These are phyloP conservation scores for Populus hybrid DNA, from an alignment of 441 rosid species.

Conservation along the genomic window DNA sequence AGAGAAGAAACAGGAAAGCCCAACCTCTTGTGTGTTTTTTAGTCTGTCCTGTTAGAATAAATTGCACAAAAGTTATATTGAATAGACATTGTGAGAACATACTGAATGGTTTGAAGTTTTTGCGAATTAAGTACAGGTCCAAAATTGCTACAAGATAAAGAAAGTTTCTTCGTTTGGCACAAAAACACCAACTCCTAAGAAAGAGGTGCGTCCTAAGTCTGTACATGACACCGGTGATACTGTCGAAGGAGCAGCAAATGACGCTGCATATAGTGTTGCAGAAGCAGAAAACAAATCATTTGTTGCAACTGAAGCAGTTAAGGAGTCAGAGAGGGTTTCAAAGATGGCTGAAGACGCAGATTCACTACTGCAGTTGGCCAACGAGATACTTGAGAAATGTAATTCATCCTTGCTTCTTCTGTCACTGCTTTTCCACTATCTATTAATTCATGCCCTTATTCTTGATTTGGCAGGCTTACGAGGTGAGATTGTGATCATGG, in stretches of 20 bases:
- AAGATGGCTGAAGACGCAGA: conserved; percentile 59
- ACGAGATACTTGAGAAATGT: conserved; percentile 54
- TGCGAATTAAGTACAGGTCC: conserved; percentile 35
- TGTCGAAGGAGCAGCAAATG: conserved; percentile 40
- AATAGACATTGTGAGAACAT: not conserved
- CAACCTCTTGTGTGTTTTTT: too few relatives aligned
- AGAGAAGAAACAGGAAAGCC: not conserved
- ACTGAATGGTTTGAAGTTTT: conserved; percentile 2
- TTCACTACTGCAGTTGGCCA: conserved; percentile 41
- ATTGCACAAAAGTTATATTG: not conserved
- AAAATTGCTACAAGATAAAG: conserved; percentile 47
- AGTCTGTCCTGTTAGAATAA: not conserved
- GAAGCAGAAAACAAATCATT: conserved; percentile 66
- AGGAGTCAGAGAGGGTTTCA: conserved; percentile 58
- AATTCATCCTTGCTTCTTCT: conserved; percentile 6
- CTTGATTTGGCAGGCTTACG: conserved; percentile 33
- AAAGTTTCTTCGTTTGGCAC: conserved; percentile 26
- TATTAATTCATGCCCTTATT: not conserved
- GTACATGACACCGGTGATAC: conserved; percentile 25
- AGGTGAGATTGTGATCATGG: conserved; percentile 39
- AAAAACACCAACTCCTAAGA: conserved; percentile 33
- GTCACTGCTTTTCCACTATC: not conserved
- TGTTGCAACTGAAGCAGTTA: conserved; percentile 63
- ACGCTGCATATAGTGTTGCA: conserved; percentile 49
- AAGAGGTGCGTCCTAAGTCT: conserved; percentile 34